These are phyloP conservation scores for Grigorovia jiainica DNA, from an alignment of 805 yeast genomes.

Conservation along the genomic window DNA sequence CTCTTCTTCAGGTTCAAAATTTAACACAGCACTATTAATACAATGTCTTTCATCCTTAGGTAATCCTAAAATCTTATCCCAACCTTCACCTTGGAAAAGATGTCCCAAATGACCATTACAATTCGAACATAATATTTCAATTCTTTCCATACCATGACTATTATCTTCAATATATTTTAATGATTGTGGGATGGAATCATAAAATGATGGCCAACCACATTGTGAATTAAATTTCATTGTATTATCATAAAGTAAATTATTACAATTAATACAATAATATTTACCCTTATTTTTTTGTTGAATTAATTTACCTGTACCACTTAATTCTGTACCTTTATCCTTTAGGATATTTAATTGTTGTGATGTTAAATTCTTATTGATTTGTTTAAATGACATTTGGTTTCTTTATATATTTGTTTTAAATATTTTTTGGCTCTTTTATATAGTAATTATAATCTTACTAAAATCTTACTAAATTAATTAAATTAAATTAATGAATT, in stretches of 20 bases:
- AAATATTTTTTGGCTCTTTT: not conserved
- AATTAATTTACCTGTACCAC: slow-evolving; percentile 34
- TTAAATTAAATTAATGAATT: no score
- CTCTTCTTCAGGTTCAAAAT: slow-evolving; percentile 38
- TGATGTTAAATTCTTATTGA: slow-evolving; percentile 53
- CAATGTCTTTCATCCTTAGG: slow-evolving; percentile 92
- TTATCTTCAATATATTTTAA: slow-evolving; percentile 52
- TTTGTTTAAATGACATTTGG: not conserved
- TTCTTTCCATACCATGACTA: slow-evolving; percentile 69
- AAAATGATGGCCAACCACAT: slow-evolving; percentile 99
- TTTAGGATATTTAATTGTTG: slow-evolving; percentile 73
- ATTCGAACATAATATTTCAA: slow-evolving; percentile 76
- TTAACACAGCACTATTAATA: slow-evolving; percentile 77
- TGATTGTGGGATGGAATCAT: slow-evolving; percentile 69
- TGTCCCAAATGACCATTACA: slow-evolving; percentile 97
- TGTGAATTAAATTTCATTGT: slow-evolving; percentile 77
- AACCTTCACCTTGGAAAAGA: slow-evolving; percentile 90
- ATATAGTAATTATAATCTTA: no score
- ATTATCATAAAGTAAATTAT: slow-evolving; percentile 67
- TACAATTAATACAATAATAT: slow-evolving; percentile 83
- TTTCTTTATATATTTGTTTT: no score
- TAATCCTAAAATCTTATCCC: slow-evolving; percentile 30
- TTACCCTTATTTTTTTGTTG: slow-evolving; percentile 40
- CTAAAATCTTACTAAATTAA: no score
- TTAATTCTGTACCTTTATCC: slow-evolving; percentile 42